Percentiles rank a stretch among this genome's conserved stretches.
Conservation (phyloP, 257 asterid genomes). For the Solanum neorickii region DNA sequence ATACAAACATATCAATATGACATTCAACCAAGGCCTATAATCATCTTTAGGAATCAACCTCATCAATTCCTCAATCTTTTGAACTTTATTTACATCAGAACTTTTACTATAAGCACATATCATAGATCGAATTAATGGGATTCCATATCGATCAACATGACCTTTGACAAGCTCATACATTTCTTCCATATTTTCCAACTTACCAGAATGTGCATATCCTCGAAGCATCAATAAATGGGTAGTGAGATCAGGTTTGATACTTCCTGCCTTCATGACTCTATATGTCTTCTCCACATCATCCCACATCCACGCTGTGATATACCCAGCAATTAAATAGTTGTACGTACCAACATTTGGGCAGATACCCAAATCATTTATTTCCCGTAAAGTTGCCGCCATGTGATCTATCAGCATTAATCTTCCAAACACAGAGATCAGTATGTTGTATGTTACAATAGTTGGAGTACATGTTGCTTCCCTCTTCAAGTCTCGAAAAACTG, state of each 20-base stretch:
- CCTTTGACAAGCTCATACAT: constrained; percentile 42
- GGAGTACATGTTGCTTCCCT: constrained; percentile 42
- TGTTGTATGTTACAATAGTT: constrained; percentile 63
- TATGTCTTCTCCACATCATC: constrained; percentile 62
- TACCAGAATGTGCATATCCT: constrained; percentile 68
- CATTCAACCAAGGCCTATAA: constrained; percentile 64
- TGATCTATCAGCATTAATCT: constrained; percentile 56
- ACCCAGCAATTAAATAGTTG: constrained; percentile 55
- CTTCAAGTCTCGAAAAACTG: constrained; percentile 52
- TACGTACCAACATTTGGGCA: constrained; percentile 46
- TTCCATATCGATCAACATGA: constrained; percentile 23
- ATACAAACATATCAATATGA: constrained; percentile 49
- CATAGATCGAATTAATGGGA: constrained; percentile 50
- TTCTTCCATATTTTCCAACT: constrained; percentile 73
- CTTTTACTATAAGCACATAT: constrained; percentile 61
- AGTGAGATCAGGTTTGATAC: constrained; percentile 27
- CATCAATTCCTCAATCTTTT: constrained; percentile 50
- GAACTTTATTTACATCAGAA: constrained; percentile 36
- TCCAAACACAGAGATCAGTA: constrained; percentile 68
- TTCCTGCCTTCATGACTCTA: constrained; percentile 37
- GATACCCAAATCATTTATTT: constrained; percentile 37
- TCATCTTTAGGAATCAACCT: constrained; percentile 41
- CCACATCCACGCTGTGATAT: constrained; percentile 91
- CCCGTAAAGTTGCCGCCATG: constrained; percentile 59
- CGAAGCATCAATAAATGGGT: constrained; percentile 66